Base-by-base conservation (phyloP, 768 basidiomycete genomes). In the Phaffia tasmanica region DNA sequence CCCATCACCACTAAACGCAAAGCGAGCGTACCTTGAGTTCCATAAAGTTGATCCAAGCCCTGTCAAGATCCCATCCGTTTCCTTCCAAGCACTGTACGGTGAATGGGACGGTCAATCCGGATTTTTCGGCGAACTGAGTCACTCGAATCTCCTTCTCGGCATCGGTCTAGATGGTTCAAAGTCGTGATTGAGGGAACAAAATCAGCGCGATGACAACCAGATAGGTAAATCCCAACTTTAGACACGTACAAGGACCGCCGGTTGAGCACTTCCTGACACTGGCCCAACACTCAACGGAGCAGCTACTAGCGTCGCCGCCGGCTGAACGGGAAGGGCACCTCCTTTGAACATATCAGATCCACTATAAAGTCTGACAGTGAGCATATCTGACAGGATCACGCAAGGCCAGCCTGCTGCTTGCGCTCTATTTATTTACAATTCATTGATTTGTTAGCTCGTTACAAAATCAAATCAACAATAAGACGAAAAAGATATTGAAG, bases 351-450 rank as follows among this genome's bases (percentile, higher is more conserved):
- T 86, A 68, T 85, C 85, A 61, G 83, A 83, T 71, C 83, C 86
- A 5, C 90, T 88, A 75, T 89, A 94, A n/a, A 80, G 81, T 51
- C 92, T 86, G 64, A 97, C 79, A 48, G 83, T 84, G 77, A 86
- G 83, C 70, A 89, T 84, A 76, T 99, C 95, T 19, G 91, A 95
- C 3, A 97, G 79, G 71, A 98, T 85, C 65, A 84, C 79, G 66
- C 90, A 87, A 58, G 89, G 85, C 95, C 95, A 99, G 16, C 92
- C 90, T 63, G 82, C 84, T 62, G 80, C 71, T 73, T 84, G 85
- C 3, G 94, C 91, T 47, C 92, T 85, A 69, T 50, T 42, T 0
- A 54, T 3, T 6, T 54, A 8, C 5, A 27, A 18, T 8, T 16
- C 68, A 64, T 25, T 9, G 59, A 32, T 63, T 7, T 18, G 63